phyloP scores from a whole-genome alignment of 1,284 basidiomycete species.

The Dichomitus squalens region DNA sequence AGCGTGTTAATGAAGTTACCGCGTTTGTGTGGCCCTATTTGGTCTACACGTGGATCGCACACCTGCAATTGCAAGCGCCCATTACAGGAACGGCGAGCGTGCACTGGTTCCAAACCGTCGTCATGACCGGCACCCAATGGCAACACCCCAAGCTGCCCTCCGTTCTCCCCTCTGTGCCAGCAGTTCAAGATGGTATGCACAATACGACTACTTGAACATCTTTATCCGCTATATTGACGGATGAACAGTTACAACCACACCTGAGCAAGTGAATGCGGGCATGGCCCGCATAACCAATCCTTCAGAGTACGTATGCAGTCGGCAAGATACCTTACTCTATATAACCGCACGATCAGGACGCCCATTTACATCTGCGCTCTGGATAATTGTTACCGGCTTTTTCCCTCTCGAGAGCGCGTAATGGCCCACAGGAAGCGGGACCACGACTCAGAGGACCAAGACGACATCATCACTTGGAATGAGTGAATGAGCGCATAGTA shows the following conservation, averaged over 20 bases:
- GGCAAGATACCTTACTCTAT: background rate
- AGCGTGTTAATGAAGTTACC: background rate
- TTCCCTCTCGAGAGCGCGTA: constrained; percentile 68
- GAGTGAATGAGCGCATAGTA: constrained; percentile 30
- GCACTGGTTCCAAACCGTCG: background rate
- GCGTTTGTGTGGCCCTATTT: background rate
- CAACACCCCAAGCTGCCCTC: constrained; percentile 32
- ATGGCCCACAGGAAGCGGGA: constrained; percentile 74
- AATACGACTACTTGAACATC: background rate
- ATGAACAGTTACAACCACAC: constrained; percentile 45
- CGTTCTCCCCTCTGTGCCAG: constrained; percentile 33
- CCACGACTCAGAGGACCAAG: constrained; percentile 60
- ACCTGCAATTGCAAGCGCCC: background rate
- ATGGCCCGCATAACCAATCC: constrained; percentile 57
- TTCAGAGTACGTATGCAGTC: constrained; percentile 45
- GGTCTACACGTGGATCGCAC: background rate
- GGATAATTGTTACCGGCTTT: constrained; percentile 69
- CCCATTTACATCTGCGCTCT: constrained; percentile 68
- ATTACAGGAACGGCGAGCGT: background rate
- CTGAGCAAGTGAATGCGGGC: constrained; percentile 45
- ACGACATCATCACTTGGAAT: constrained; percentile 78
- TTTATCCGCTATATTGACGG: background rate
- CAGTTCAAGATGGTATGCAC: constrained; percentile 34
- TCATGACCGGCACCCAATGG: constrained; percentile 22
- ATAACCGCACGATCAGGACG: constrained; percentile 42